Percentiles rank a stretch among this genome's conserved stretches.
Evolutionary conservation across 805 yeast species (phyloP).

Genomic region (Helenozyma rhizophorensis): DNA sequence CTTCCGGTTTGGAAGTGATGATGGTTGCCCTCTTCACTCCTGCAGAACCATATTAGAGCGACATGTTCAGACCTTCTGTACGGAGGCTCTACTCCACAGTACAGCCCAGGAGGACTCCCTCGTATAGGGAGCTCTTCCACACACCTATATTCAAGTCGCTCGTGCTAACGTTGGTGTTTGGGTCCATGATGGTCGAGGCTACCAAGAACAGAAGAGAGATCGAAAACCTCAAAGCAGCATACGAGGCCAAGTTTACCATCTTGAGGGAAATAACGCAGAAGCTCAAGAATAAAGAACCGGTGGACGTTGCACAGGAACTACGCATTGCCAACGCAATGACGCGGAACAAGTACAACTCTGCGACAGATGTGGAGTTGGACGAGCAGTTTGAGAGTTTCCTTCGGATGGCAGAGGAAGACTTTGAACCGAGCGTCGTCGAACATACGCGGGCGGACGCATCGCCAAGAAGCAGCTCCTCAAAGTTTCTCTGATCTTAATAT

Average conservation of each 20-base stretch:
- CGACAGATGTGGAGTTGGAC: constrained; percentile 36
- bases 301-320: constrained; percentile 42
- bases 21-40: too few relatives aligned
- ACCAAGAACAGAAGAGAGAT: constrained; percentile 41
- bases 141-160: constrained; percentile 37
- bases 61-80: background rate
- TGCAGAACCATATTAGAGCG: background rate
- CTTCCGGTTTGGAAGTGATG: too few relatives aligned
- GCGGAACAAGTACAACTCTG: constrained; percentile 28
- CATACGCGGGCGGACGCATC: too few relatives aligned
- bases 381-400: constrained; percentile 34
- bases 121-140: constrained; percentile 24
- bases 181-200: constrained; percentile 45
- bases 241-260: constrained; percentile 30
- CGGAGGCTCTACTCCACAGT: constrained; percentile 7
- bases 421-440: background rate
- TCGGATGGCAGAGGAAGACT: constrained; percentile 25
- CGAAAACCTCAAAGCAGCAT: constrained; percentile 40
- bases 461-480: too few relatives aligned
- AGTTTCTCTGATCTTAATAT: background rate
- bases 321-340: constrained; percentile 40
- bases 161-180: constrained; percentile 34
- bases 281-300: constrained; percentile 29
- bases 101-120: constrained; percentile 16
- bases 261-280: constrained; percentile 28